Percentiles rank a stretch among this genome's conserved stretches.
Conservation (phyloP, 2,329 filamentous ascomycete genomes). For the Achaetomium macrosporum region DNA sequence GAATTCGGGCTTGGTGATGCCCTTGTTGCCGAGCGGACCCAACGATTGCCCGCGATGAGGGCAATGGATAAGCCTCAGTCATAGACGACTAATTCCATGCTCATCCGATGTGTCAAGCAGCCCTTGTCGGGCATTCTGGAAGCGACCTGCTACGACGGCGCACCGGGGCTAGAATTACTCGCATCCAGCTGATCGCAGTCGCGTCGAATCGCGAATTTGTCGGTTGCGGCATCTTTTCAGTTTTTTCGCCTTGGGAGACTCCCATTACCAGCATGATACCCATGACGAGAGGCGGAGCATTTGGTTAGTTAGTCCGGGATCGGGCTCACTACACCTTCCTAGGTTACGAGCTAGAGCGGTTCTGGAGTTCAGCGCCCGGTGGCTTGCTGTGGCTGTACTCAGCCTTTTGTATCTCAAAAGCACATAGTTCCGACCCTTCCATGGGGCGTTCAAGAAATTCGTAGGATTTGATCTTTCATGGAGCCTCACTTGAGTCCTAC, state of each 20-base stretch:
- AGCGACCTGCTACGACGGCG: neutral
- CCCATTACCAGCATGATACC: constrained; percentile 2
- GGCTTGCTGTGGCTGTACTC: neutral
- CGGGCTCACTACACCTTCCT: neutral
- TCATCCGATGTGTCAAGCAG: too few relatives aligned
- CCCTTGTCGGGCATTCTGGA: too few relatives aligned
- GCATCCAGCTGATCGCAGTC: neutral
- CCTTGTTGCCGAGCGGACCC: neutral
- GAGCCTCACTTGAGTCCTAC: too few relatives aligned
- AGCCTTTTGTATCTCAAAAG: neutral
- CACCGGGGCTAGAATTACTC: too few relatives aligned
- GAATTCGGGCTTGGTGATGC: neutral
- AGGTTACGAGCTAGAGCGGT: neutral
- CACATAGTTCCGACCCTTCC: neutral
- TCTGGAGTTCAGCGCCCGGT: constrained; percentile 1
- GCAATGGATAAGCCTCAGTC: neutral
- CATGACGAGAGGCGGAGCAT: neutral
- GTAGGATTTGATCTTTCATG: neutral
- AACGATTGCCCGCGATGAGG: neutral
- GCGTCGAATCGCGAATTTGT: neutral
- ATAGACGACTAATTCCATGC: neutral
- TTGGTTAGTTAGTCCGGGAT: constrained; percentile 1
- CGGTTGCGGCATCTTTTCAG: neutral
- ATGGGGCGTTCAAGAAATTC: neutral
- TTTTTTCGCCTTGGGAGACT: neutral